Conservation (phyloP, 2,329 filamentous ascomycete species). For the Cordyceps cateniannulata region DNA sequence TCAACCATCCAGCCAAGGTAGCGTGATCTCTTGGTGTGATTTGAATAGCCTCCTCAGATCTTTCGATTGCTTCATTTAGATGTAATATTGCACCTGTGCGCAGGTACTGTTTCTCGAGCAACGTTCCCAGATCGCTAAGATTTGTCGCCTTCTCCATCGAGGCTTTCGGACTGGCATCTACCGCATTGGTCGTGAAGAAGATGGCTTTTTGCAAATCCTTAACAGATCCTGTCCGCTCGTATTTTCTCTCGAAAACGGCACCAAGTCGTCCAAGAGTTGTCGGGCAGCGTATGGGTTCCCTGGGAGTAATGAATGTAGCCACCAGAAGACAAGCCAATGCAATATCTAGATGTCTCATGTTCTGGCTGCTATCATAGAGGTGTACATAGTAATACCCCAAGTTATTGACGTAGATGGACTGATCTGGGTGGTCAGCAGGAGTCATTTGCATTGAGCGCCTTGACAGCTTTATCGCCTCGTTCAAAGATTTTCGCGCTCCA, state of each 20-base stretch:
- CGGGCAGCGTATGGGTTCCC: not conserved
- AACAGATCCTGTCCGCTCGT: not conserved
- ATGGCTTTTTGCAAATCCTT: not conserved
- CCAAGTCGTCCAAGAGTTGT: not conserved
- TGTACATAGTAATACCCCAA: not conserved
- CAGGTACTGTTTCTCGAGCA: conserved; percentile 5
- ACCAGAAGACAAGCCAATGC: not conserved
- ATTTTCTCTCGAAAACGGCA: not conserved
- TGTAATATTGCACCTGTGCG: conserved; percentile 9
- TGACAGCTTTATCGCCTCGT: not conserved
- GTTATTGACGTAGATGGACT: not conserved
- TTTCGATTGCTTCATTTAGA: conserved; percentile 9
- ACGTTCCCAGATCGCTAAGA: not conserved
- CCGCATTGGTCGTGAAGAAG: not conserved
- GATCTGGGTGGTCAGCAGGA: not conserved
- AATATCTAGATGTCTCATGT: not conserved
- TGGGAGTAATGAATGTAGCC: not conserved
- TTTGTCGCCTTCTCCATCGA: not conserved
- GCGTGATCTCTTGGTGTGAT: not conserved
- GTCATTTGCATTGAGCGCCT: not conserved
- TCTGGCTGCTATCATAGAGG: not conserved
- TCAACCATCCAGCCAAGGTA: not conserved
- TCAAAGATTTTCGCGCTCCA: not conserved
- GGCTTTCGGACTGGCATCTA: not conserved
- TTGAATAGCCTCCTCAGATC: not conserved